Percentiles rank a stretch among this genome's conserved stretches.
These are phyloP conservation scores for Erysimum cheiranthoides DNA, from an alignment of 345 rosid species.

Conservation along the genomic window DNA sequence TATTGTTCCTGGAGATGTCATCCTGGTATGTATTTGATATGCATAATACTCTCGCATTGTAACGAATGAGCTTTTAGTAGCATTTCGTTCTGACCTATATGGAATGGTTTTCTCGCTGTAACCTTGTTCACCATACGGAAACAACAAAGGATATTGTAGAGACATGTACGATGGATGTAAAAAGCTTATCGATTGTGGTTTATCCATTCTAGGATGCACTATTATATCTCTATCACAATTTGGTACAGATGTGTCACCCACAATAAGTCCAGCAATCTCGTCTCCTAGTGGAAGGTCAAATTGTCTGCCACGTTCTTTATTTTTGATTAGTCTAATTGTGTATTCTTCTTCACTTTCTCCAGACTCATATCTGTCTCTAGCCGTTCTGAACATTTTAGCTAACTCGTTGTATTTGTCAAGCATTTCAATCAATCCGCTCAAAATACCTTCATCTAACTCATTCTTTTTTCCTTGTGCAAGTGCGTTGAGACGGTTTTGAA, in stretches of 20 bases:
- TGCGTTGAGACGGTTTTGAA: too few relatives aligned
- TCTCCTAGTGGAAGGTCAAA: too few relatives aligned
- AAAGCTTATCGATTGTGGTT: not conserved
- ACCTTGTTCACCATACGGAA: conserved; percentile 15
- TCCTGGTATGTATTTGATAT: conserved; percentile 5
- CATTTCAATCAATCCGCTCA: too few relatives aligned
- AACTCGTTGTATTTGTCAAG: too few relatives aligned
- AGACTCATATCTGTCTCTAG: too few relatives aligned
- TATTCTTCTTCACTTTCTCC: too few relatives aligned
- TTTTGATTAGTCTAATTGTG: too few relatives aligned
- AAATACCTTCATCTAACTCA: too few relatives aligned
- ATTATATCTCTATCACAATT: not conserved
- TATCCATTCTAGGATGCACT: conserved; percentile 5
- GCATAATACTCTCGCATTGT: conserved; percentile 19
- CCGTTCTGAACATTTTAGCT: too few relatives aligned
- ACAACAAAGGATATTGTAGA: not conserved
- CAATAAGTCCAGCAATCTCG: conserved; percentile 5
- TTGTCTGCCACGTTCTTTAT: too few relatives aligned
- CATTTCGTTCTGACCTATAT: not conserved
- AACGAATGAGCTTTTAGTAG: not conserved
- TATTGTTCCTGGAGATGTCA: not conserved
- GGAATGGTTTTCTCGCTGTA: conserved; percentile 1
- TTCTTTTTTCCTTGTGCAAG: too few relatives aligned
- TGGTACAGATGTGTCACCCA: conserved; percentile 2
- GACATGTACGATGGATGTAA: conserved; percentile 16